A percentile compares a stretch with the other conserved stretches of the same genome.
These are phyloP conservation scores for Tylopilus cervinicoccineus DNA, from an alignment of 768 basidiomycete genomes.

Conservation along the genomic window DNA sequence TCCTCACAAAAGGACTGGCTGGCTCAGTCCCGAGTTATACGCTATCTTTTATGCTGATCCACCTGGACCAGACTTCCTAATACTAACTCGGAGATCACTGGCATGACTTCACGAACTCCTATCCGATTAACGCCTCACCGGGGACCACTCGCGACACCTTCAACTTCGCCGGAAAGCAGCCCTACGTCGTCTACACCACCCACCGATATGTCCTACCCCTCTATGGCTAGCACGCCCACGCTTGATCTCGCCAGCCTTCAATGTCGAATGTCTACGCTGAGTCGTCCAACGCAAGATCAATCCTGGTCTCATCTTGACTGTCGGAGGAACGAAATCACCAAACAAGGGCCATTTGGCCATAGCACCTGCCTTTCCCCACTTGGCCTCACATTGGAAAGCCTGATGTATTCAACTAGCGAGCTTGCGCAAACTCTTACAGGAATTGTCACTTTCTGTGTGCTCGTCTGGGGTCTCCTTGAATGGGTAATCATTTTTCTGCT, in stretches of 20 bases:
- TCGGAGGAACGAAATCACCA: neutral
- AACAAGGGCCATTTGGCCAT: neutral
- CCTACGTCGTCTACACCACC: conserved; percentile 14
- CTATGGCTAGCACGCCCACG: neutral
- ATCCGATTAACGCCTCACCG: conserved; percentile 22
- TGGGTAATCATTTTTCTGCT: conserved; percentile 8
- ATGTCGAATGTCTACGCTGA: conserved; percentile 5
- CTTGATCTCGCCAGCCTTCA: conserved; percentile 14
- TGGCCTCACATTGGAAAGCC: neutral
- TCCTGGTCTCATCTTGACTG: neutral
- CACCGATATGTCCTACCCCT: conserved; percentile 6
- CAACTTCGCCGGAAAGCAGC: conserved; percentile 15
- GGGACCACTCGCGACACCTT: conserved; percentile 26
- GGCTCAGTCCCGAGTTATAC: conserved; percentile 26
- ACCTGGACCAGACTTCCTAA: conserved; percentile 13
- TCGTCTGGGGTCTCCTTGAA: conserved; percentile 24
- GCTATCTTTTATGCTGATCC: conserved; percentile 17
- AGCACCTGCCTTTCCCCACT: neutral
- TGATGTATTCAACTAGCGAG: conserved; percentile 9
- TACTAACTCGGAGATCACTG: conserved; percentile 12
- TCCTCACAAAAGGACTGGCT: conserved; percentile 25
- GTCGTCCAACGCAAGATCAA: neutral
- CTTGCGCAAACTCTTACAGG: conserved; percentile 12
- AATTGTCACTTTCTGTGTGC: conserved; percentile 17
- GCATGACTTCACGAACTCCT: conserved; percentile 27